Conservation (phyloP, 2,329 filamentous ascomycete genomes). For the Trichoderma sp. region DNA sequence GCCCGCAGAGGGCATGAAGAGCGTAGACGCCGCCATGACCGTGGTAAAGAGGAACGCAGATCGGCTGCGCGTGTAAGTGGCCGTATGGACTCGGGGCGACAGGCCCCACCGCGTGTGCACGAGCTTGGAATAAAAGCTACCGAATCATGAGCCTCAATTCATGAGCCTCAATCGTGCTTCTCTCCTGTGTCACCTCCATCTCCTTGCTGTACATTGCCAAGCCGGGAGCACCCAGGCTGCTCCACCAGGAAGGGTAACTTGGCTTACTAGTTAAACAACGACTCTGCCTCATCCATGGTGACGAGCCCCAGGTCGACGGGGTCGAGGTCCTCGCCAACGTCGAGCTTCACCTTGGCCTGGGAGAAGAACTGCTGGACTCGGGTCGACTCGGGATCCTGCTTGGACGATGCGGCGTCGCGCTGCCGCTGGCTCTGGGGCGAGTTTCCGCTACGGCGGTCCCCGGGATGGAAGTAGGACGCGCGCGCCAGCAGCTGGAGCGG, state of each 20-base stretch:
- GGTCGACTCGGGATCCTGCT: slow-evolving; percentile 35
- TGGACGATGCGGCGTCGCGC: slow-evolving; percentile 8
- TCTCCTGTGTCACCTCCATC: background rate
- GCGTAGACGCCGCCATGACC: slow-evolving; percentile 66
- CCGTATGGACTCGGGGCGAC: slow-evolving; percentile 66
- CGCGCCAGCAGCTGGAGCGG: slow-evolving; percentile 72
- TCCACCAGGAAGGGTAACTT: background rate
- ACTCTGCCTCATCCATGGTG: slow-evolving; percentile 61
- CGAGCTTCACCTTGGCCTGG: slow-evolving; percentile 63
- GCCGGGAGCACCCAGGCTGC: background rate
- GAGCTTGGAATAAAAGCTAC: slow-evolving; percentile 68
- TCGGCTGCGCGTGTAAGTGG: slow-evolving; percentile 65
- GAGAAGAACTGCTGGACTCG: slow-evolving; percentile 67
- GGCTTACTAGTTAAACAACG: slow-evolving; percentile 25
- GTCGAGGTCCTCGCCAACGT: slow-evolving; percentile 65
- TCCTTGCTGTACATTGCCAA: background rate
- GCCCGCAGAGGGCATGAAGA: slow-evolving; percentile 65
- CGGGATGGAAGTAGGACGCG: slow-evolving; percentile 66
- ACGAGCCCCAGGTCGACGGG: slow-evolving; percentile 71
- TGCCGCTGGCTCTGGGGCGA: slow-evolving; percentile 34
- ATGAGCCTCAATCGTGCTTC: background rate
- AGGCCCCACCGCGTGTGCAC: slow-evolving; percentile 75
- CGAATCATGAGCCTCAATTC: slow-evolving; percentile 14
- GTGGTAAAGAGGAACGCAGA: slow-evolving; percentile 74
- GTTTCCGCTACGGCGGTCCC: slow-evolving; percentile 38